A percentile compares a stretch with the other conserved stretches of the same genome.
These are phyloP conservation scores for Bruguiera hainesii DNA, from an alignment of 441 rosid genomes.

Conservation along the genomic window DNA sequence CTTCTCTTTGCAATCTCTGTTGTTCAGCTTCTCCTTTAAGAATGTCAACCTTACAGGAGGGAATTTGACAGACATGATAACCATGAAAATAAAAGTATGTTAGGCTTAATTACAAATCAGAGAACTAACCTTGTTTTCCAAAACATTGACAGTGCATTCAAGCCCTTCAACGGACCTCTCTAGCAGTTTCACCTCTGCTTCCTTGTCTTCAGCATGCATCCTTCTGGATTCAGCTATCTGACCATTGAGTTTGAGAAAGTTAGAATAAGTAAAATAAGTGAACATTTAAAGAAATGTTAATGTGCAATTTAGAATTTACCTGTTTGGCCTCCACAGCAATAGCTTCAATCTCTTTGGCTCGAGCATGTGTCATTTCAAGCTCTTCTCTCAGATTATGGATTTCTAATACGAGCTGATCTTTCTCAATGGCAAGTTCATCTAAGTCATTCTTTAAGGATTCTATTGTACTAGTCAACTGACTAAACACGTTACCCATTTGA, in stretches of 20 bases:
- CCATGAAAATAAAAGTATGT: constrained; percentile 7
- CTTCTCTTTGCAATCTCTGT: constrained; percentile 88
- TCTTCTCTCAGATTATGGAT: background rate
- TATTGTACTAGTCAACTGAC: constrained; percentile 57
- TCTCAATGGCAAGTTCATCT: constrained; percentile 28
- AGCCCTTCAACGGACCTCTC: constrained; percentile 97
- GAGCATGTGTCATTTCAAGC: background rate
- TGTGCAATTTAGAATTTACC: background rate
- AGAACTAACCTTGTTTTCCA: constrained; percentile 80
- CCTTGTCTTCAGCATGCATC: constrained; percentile 75
- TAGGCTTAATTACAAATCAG: constrained; percentile 4
- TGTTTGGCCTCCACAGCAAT: background rate
- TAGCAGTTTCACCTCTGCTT: constrained; percentile 81
- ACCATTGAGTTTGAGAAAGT: background rate
- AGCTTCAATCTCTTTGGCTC: background rate
- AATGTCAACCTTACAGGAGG: constrained; percentile 66
- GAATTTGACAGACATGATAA: constrained; percentile 25
- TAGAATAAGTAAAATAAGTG: no score
- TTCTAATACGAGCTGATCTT: background rate
- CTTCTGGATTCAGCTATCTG: constrained; percentile 84
- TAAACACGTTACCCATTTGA: constrained; percentile 56
- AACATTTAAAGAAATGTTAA: no score
- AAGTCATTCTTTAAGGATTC: constrained; percentile 52
- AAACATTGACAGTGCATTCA: constrained; percentile 72
- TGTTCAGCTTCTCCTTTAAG: constrained; percentile 94